These are phyloP conservation scores for Cystoisospora suis DNA, from an alignment of 169 alveolate species.

Conservation along the genomic window DNA sequence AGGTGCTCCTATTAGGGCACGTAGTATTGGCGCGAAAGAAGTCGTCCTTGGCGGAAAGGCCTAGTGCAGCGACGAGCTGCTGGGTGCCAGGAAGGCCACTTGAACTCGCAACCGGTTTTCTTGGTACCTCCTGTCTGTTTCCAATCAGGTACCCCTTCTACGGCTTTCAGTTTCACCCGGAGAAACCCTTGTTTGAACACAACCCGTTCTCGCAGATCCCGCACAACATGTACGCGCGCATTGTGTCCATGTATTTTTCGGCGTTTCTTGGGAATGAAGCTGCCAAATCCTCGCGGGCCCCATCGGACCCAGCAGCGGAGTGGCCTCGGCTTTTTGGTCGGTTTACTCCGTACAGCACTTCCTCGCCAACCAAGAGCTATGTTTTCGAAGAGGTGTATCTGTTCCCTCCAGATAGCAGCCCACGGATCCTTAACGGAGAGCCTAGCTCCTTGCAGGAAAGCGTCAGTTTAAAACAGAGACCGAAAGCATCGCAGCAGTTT, in stretches of 20 bases:
- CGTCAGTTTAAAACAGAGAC: too few species aligned
- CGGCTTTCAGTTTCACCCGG: conserved; percentile 49
- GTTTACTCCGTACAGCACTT: background rate
- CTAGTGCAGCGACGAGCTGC: background rate
- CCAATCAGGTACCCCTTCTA: conserved; percentile 36
- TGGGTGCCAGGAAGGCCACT: background rate
- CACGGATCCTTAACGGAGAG: too few species aligned
- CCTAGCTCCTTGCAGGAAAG: too few species aligned
- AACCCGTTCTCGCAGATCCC: background rate
- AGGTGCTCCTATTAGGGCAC: too few species aligned
- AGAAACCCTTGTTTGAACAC: conserved; percentile 27
- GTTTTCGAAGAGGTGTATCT: conserved; percentile 30
- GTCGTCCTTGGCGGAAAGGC: too few species aligned
- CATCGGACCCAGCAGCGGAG: background rate
- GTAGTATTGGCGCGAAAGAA: too few species aligned
- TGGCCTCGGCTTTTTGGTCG: background rate
- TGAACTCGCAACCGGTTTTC: background rate
- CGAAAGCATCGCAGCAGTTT: too few species aligned
- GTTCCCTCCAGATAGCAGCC: too few species aligned
- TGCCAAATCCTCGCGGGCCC: background rate
- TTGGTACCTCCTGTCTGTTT: background rate
- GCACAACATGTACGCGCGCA: background rate
- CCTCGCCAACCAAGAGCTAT: conserved; percentile 5
- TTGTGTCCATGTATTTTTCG: background rate
- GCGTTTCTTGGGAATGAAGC: conserved; percentile 6